Evolutionary conservation across 1,139 yeast species (phyloP).

Genomic region (Geotrichum phurueaensis): DNA sequence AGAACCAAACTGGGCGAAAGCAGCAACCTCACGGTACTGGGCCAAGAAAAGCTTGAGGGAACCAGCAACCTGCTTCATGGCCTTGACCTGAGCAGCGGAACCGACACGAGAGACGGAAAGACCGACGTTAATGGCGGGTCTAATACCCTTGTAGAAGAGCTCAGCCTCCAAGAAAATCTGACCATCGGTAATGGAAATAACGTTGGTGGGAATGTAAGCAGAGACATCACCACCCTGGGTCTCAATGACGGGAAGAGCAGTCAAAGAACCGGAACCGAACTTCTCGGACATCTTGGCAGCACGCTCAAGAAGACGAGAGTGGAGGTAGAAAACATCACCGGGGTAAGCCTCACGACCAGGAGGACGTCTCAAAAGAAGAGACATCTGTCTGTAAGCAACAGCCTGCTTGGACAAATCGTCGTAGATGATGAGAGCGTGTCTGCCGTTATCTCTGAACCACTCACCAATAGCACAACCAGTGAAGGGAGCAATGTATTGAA

Average conservation of each 20-base stretch:
- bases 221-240: slow-evolving; percentile 99
- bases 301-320: slow-evolving; percentile 93
- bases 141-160: slow-evolving; percentile 99
- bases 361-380: slow-evolving; percentile 94
- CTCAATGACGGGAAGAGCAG: slow-evolving; percentile 94
- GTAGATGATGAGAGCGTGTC: slow-evolving; percentile 92
- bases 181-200: slow-evolving; percentile 95
- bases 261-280: slow-evolving; percentile 89
- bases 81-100: slow-evolving; percentile 99
- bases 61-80: slow-evolving; percentile 99
- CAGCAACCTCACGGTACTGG: slow-evolving; percentile 99
- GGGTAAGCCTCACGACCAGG: slow-evolving; percentile 98
- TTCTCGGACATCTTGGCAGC: slow-evolving; percentile 94
- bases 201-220: slow-evolving; percentile 96
- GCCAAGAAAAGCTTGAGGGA: slow-evolving; percentile 99
- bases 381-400: slow-evolving; percentile 99
- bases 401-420: slow-evolving; percentile 99
- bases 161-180: slow-evolving; percentile 99
- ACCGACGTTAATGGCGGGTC: slow-evolving; percentile 99
- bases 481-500: slow-evolving; percentile 99
- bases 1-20: slow-evolving; percentile 99
- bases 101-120: slow-evolving; percentile 99
- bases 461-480: slow-evolving; percentile 99
- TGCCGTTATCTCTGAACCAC: slow-evolving; percentile 99
- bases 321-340: slow-evolving; percentile 95